Base-by-base conservation (phyloP, 2,329 filamentous ascomycete genomes). In the Penicillium griseofulvum region DNA sequence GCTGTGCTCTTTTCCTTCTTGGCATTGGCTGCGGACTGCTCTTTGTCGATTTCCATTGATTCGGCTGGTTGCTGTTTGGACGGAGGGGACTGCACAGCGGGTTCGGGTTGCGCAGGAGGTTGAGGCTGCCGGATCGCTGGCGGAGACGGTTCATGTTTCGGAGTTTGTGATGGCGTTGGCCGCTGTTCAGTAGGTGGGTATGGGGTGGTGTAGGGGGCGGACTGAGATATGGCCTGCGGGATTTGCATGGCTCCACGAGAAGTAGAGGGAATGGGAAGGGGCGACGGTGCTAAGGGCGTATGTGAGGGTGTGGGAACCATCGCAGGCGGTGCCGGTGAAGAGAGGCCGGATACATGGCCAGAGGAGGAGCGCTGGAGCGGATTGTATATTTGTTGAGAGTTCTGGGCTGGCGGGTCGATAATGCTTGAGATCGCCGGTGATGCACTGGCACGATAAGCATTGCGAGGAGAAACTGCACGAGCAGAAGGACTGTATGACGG, bases 391-490 rank as follows among this genome's bases (percentile, higher is more conserved):
- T 64, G 59, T 34, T 71, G 70, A 5, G 67, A 52, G 44, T 48
- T 69, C 67, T 70, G 68, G 31, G 71, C 64, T 58, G 64, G 72
- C 68, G 87, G 88, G 63, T 96, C 91, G 48, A 97, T 90, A 54
- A 97, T 82, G 74, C 90, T 96, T 6, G 91, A 88, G 63, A 97
- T 96, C 3, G 93, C 93, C 1, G 93, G 92, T 5, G 93, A 97
- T 37, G 89, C 89, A 69, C 89, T 93, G n/a, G 90, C 88, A 52
- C 88, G 85, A 73, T 88, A 76, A 19, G 67, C 64, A 76, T 60
- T 80, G 68, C 73, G 82, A 74, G 70, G 72, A 14, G 77, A 79
- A 8, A 78, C 76, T n/a, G 74, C 75, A 52, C 77, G 74, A n/a
- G 76, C 70, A 19, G 79, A 71, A 26, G 75, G 76, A 59, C 70